Base-by-base conservation (phyloP, 805 yeast genomes). In the Candida yuanshanica region DNA sequence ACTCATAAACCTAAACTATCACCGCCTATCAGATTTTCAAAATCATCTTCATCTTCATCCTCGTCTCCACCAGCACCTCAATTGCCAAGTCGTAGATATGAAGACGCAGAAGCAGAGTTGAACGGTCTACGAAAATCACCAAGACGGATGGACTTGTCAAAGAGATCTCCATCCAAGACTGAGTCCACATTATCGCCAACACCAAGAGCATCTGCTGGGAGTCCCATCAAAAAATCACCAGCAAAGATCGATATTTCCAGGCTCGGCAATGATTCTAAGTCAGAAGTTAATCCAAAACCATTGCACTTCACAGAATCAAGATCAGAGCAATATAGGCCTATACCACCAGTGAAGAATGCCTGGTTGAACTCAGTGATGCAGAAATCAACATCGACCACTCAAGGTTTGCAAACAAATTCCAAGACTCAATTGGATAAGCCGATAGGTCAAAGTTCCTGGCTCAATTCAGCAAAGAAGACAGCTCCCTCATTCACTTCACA, bases 141-240 rank as follows among this genome's bases (percentile, higher is more conserved):
- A 22, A 38, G 41, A 21, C 41, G 43, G 14, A 7, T 34, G 4
- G 37, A 41, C 9, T 36, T 39, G 7, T 38, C 36, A 11, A 17
- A 31, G 6, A 20, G 14, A 8, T 9, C 11, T 23, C 22, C 22
- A 4, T 17, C 5, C 6, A n/a, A 23, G 10, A 33, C 23, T 11
- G 7, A 38, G 7, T 34, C 37, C 21, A 31, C 23, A 22, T 17
- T 20, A 17, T 17, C 9, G 16, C 5, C 20, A 33, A 16, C 31
- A 3, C 12, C 24, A 11, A 31, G 27, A 23, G 34, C 43, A 11
- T 10, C 36, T 1, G 45, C 51, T 2, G 46, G 51, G 6, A 17
- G 21, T 31, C 34, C 34, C 12, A 36, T 52, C 4, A 50, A 40
- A 33, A 52, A 41, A 32, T 47, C 56, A 13, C 55, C 53, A 3